These are phyloP conservation scores for Vanilla planifolia DNA, from an alignment of 106 monocot genomes.

Conservation along the genomic window DNA sequence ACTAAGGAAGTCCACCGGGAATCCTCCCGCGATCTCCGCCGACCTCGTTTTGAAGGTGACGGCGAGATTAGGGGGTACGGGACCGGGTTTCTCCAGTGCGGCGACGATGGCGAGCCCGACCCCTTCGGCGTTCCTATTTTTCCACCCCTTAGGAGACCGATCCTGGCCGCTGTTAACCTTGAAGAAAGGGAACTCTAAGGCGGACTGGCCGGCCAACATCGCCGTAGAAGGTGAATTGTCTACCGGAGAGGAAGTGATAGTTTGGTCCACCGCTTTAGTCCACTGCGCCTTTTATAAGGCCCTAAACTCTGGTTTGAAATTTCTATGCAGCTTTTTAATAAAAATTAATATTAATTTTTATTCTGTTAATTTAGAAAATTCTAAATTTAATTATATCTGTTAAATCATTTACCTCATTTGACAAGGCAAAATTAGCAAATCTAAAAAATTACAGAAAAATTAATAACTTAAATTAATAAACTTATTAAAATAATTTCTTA, in stretches of 20 bases:
- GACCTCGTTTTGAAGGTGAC: not conserved
- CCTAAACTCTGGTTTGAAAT: not conserved
- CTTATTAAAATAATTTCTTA: no score
- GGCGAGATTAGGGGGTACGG: not conserved
- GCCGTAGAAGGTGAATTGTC: not conserved
- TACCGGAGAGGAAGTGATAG: not conserved
- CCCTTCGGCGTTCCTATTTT: conserved; percentile 59
- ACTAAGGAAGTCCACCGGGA: conserved; percentile 36
- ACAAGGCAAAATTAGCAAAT: no score
- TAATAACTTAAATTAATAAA: no score
- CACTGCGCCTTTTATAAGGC: not conserved
- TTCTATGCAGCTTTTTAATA: not conserved
- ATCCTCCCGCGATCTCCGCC: not conserved
- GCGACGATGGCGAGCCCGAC: conserved; percentile 71
- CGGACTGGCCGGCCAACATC: not conserved
- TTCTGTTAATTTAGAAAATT: not conserved
- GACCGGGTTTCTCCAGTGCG: conserved; percentile 28
- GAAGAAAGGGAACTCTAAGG: not conserved
- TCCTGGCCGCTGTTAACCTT: not conserved
- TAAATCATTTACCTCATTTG: no score
- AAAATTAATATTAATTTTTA: not conserved
- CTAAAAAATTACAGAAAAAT: no score
- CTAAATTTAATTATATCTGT: no score
- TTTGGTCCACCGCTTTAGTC: not conserved
- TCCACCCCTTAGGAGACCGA: conserved; percentile 59